phyloP scores from a whole-genome alignment of 768 basidiomycete species.

The Pleurotus giganteus region DNA sequence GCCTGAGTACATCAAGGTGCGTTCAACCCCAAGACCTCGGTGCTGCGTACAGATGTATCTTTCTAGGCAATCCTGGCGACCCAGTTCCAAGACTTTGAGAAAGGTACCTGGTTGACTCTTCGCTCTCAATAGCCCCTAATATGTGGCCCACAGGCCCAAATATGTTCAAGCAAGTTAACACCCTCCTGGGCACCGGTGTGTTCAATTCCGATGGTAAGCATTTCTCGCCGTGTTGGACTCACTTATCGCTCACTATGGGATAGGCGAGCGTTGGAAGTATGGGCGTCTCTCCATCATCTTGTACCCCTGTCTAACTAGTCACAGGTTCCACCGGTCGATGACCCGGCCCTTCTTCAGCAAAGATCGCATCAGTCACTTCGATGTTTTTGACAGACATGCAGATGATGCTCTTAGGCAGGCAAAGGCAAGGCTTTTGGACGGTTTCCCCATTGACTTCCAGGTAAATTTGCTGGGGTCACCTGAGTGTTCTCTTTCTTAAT shows the following conservation, averaged over 20 bases:
- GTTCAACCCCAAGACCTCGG: neutral
- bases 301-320: neutral
- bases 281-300: conserved; percentile 11
- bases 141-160: conserved; percentile 19
- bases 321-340: conserved; percentile 41
- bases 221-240: neutral
- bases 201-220: conserved; percentile 59
- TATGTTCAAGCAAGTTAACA: conserved; percentile 24
- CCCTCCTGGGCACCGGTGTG: conserved; percentile 52
- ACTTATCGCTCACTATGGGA: neutral
- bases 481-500: neutral
- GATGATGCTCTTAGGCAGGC: conserved; percentile 44
- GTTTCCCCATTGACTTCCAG: conserved; percentile 60
- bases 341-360: conserved; percentile 69
- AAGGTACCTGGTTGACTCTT: conserved; percentile 27
- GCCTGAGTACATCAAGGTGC: conserved; percentile 46
- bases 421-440: conserved; percentile 40
- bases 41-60: neutral
- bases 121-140: neutral
- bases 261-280: conserved; percentile 74
- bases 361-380: conserved; percentile 61
- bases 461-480: conserved; percentile 22
- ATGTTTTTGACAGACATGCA: conserved; percentile 57
- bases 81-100: conserved; percentile 45
- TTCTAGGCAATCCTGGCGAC: conserved; percentile 41